Evolutionary conservation across 176 grass and related monocot genomes (phyloP).

Genomic region (Aegilops sharonensis): DNA sequence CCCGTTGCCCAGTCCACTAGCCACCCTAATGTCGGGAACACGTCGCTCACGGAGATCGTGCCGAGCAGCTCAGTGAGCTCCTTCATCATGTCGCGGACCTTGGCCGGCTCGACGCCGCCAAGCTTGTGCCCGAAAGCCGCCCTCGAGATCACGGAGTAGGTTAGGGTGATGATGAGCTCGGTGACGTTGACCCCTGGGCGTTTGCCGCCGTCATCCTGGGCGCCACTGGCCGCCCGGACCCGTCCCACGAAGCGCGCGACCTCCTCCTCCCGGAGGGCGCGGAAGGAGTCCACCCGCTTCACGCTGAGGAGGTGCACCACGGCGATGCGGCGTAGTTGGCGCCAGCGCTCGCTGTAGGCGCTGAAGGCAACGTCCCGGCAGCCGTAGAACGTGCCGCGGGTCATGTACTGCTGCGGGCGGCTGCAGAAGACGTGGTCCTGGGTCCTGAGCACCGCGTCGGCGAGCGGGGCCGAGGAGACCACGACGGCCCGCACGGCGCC

Average conservation of each 20-base stretch:
- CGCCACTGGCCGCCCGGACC: background rate
- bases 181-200: slow-evolving; percentile 31
- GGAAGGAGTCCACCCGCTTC: slow-evolving; percentile 44
- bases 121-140: slow-evolving; percentile 29
- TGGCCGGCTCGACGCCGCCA: background rate
- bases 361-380: slow-evolving; percentile 34
- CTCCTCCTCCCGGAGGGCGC: slow-evolving; percentile 28
- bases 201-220: too few species aligned
- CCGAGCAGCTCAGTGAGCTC: background rate
- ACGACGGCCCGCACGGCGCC: slow-evolving; percentile 4
- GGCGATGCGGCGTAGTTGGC: slow-evolving; percentile 15
- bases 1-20: background rate
- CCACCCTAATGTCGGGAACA: slow-evolving; percentile 24
- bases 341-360: slow-evolving; percentile 56
- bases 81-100: background rate
- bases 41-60: slow-evolving; percentile 7
- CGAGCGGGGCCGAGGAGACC: slow-evolving; percentile 16
- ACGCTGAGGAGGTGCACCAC: slow-evolving; percentile 36
- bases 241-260: background rate
- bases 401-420: slow-evolving; percentile 24
- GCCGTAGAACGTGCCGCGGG: slow-evolving; percentile 27
- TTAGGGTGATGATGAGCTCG: slow-evolving; percentile 12
- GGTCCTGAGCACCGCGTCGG: slow-evolving; percentile 31
- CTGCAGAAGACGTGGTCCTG: slow-evolving; percentile 35
- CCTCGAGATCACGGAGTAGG: slow-evolving; percentile 21